Conservation (phyloP, 352 stramenopile species). For the Phytophthora quininea region DNA sequence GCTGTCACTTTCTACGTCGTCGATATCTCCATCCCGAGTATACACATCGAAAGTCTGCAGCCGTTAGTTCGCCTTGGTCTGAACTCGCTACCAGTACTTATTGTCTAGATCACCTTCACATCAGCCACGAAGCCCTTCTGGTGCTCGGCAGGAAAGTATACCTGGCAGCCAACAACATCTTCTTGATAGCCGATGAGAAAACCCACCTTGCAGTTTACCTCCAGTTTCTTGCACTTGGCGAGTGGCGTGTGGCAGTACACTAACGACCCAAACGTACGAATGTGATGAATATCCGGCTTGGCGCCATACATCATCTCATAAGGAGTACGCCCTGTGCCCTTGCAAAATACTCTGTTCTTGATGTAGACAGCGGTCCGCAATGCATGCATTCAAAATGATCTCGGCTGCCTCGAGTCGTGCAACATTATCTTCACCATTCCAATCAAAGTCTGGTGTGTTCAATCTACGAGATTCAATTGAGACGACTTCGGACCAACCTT, state of each 20-base stretch:
- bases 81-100: constrained; percentile 8
- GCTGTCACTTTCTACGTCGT: constrained; percentile 3
- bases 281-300: constrained; percentile 14
- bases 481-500: constrained; percentile 5
- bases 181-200: constrained; percentile 14
- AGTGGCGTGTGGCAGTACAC: constrained; percentile 5
- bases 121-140: constrained; percentile 19
- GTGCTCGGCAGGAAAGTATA: constrained; percentile 13
- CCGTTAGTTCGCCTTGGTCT: constrained; percentile 12
- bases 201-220: constrained; percentile 7
- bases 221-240: constrained; percentile 4
- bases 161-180: constrained; percentile 16
- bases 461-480: constrained; percentile 7
- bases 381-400: constrained; percentile 11
- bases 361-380: constrained; percentile 18
- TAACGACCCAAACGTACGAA: constrained; percentile 6
- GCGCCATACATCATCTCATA: constrained; percentile 14
- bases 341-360: constrained; percentile 14
- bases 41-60: constrained; percentile 13
- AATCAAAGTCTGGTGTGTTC: constrained; percentile 13
- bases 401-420: constrained; percentile 11
- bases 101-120: constrained; percentile 15
- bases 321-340: neutral
- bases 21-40: neutral
- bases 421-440: constrained; percentile 19